These are phyloP conservation scores for Epichloe uncinata DNA, from an alignment of 2,329 filamentous ascomycete genomes.

Conservation along the genomic window DNA sequence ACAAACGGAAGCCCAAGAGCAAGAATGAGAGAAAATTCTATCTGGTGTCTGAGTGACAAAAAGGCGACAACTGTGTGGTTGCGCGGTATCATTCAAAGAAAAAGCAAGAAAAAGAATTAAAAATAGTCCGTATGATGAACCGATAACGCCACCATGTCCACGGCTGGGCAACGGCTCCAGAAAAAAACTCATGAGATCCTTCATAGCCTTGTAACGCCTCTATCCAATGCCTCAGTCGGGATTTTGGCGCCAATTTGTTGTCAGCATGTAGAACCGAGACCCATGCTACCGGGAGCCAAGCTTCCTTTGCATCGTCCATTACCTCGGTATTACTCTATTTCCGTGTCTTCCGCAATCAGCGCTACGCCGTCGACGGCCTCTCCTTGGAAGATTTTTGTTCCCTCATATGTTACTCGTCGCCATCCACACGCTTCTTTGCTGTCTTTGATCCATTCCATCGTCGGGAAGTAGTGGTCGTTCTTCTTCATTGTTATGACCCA, in stretches of 20 bases:
- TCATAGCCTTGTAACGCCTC: constrained; percentile 24
- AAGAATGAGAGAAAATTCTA: not conserved
- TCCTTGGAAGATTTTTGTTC: constrained; percentile 36
- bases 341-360: constrained; percentile 27
- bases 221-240: constrained; percentile 9
- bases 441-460: constrained; percentile 57
- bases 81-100: not conserved
- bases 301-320: not conserved
- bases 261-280: not conserved
- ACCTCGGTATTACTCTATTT: constrained; percentile 22
- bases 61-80: not conserved
- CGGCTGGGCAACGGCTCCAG: constrained; percentile 18
- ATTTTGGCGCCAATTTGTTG: constrained; percentile 9
- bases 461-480: constrained; percentile 89
- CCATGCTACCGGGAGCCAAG: not conserved
- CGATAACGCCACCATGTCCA: constrained; percentile 4
- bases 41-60: not conserved
- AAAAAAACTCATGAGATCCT: constrained; percentile 16
- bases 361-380: constrained; percentile 39
- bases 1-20: not conserved
- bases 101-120: not conserved
- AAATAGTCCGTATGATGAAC: not conserved
- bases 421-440: constrained; percentile 44
- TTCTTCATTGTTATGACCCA: constrained; percentile 99
- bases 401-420: constrained; percentile 50